These are phyloP conservation scores for Nelumbo lutea DNA, from an alignment of 164 flowering plant genomes.

Conservation along the genomic window DNA sequence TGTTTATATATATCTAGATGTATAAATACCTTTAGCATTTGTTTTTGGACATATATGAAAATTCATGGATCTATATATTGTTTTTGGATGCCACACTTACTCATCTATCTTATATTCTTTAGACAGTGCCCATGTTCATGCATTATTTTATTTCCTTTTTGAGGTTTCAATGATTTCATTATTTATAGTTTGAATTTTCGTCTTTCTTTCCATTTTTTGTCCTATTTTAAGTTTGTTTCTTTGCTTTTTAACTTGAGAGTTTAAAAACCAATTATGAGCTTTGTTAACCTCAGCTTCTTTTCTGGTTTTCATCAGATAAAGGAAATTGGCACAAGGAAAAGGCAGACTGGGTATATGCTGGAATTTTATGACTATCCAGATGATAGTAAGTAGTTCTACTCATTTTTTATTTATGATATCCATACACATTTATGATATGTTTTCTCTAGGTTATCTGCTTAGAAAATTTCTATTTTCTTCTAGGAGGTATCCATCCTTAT, in stretches of 20 bases:
- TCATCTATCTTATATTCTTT: no score
- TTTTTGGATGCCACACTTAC: no score
- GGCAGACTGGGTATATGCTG: constrained; percentile 19
- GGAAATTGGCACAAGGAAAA: constrained; percentile 13
- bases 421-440: background rate
- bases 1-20: no score
- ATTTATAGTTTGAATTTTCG: background rate
- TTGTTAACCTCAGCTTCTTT: background rate
- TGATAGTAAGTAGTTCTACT: constrained; percentile 41
- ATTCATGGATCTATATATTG: no score
- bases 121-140: no score
- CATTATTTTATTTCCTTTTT: background rate
- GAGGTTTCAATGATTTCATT: background rate
- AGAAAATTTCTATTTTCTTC: no score
- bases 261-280: background rate
- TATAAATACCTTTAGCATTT: no score
- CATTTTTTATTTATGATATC: background rate
- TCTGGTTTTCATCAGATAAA: constrained; percentile 32
- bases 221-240: background rate
- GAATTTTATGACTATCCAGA: constrained; percentile 57
- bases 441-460: background rate
- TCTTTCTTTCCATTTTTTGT: background rate
- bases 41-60: no score
- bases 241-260: background rate
- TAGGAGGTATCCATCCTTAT: no score